Evolutionary conservation across 352 stramenopile species (phyloP), one percentile per base, ranked within the genome.

Genomic region (Phytophthora capsici): DNA sequence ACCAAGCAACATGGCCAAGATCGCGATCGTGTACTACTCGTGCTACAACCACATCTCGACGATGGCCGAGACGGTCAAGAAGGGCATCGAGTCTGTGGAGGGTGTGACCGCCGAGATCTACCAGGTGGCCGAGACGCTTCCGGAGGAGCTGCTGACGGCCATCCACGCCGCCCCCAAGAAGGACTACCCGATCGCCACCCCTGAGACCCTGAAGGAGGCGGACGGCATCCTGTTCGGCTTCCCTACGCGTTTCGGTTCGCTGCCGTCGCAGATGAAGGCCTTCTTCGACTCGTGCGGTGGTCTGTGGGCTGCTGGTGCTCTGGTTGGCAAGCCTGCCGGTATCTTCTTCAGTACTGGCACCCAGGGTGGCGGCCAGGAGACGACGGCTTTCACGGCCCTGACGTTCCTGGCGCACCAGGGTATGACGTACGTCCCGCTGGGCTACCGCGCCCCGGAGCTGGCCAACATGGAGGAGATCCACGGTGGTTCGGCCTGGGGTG

Each of bases 331-430:
- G 57, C 63, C 63, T 2, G 63, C 63, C 3, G 63, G 63, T 5
- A 71, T 71, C 63, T 71, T 71, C 49, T 71, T 71, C 57, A 71
- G 63, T 49, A 71, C 63, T 14, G 63, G 63, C 26, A 71, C 63
- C 6, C 63, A 58, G 32, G 63, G 63, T 23, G 63, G 63, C 50
- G 63, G 63, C 19, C 63, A 71, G 57, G 63, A 71, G 50, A 71
- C 63, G 0, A 71, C 63, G 43, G 48, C 63, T 7, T 71, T 71
- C 56, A 71, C 63, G 45, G 50, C 63, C 0, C 10, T 71, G 56
- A 71, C 63, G 57, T 71, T 71, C 63, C 57, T 71, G 34, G 56
- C 63, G 1, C 63, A 71, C 57, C 63, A 71, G 37, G 63, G 63
- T 10, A 2, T 71, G 2, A 71, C 63, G 6, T 71, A 26, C 57